Base-by-base conservation (phyloP, 257 asterid genomes). In the Solanum peruvianum region DNA sequence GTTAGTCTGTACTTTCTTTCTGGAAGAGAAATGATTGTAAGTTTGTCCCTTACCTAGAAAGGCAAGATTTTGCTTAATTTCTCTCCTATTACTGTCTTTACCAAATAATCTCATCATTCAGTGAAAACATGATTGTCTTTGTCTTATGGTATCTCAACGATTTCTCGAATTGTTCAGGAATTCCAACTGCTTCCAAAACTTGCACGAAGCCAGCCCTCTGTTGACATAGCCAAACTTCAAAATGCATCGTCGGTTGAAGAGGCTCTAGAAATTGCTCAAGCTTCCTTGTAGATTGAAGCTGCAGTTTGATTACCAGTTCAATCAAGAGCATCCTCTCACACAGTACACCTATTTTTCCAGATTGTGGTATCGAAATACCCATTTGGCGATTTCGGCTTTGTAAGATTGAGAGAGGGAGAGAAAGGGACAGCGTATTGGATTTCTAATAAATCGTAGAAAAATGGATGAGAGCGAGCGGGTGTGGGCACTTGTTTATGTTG, bases 241-340 rank as follows among this genome's bases (percentile, higher is more conserved):
- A 93, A 86, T 85, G 98, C 98, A 81, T 91, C 98, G 71, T 94
- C 99, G 0, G 98, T 95, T 9, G 98, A 95, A 89, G 98, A 94
- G 86, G 99, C 99, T 35, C 80, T 97, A 64, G 94, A 93, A 88
- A 89, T 97, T 35, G 98, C 93, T 83, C 91, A 89, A 83, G 93
- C 97, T 85, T 92, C 97, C 58, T 89, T 95, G 83, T 78, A 75
- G 39, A 89, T n/a, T 69, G 87, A 83, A 88, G 89, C 89, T 76
- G 75, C 87, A 41, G 89, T 70, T 85, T 92, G 91, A 90, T 82
- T 86, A 84, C 60, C n/a, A 45, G 90, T 88, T 60, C 87, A 84
- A 49, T 60, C 8, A 67, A 31, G n/a, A 73, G 1, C 69, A 60
- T 49, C 25, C 85, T 11, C 60, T 42, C 14, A 7, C 60, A 76